Percentiles rank a stretch among this genome's conserved stretches.
Conservation (phyloP, 495 filamentous ascomycete species). For the Tuber indicum region DNA sequence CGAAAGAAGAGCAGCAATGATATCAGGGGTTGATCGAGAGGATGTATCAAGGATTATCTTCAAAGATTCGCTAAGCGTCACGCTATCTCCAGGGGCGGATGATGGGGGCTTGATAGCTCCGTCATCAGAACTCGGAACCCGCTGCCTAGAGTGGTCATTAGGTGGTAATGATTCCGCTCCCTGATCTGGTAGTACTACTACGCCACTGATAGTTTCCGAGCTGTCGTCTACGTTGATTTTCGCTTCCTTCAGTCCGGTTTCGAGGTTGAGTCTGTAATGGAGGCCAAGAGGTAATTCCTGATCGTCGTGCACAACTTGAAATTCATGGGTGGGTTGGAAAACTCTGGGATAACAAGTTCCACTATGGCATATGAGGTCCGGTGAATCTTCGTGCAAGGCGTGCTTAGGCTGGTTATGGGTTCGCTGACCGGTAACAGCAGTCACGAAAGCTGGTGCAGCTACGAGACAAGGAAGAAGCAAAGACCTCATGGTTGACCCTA, state of each 20-base stretch:
- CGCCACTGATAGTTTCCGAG: constrained; percentile 39
- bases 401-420: constrained; percentile 26
- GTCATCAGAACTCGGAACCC: constrained; percentile 13
- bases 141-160: constrained; percentile 14
- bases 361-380: constrained; percentile 56
- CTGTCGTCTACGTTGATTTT: constrained; percentile 54
- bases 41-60: constrained; percentile 43
- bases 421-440: not conserved
- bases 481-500: not conserved
- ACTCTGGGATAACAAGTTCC: constrained; percentile 58
- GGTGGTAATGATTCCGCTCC: constrained; percentile 35
- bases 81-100: constrained; percentile 36
- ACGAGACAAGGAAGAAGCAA: constrained; percentile 12
- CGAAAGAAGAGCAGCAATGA: constrained; percentile 47
- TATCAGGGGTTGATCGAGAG: constrained; percentile 18
- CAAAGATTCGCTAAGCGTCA: constrained; percentile 47
- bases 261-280: constrained; percentile 58
- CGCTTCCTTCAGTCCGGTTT: constrained; percentile 58
- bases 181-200: constrained; percentile 43
- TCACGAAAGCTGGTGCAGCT: not conserved
- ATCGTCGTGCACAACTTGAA: constrained; percentile 56
- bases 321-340: constrained; percentile 57
- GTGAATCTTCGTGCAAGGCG: constrained; percentile 6
- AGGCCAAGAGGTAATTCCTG: constrained; percentile 59
- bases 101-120: constrained; percentile 38